Percentiles rank a stretch among this genome's conserved stretches.
Evolutionary conservation across 352 stramenopile genomes (phyloP).

Genomic region (Phytophthora fragariae): DNA sequence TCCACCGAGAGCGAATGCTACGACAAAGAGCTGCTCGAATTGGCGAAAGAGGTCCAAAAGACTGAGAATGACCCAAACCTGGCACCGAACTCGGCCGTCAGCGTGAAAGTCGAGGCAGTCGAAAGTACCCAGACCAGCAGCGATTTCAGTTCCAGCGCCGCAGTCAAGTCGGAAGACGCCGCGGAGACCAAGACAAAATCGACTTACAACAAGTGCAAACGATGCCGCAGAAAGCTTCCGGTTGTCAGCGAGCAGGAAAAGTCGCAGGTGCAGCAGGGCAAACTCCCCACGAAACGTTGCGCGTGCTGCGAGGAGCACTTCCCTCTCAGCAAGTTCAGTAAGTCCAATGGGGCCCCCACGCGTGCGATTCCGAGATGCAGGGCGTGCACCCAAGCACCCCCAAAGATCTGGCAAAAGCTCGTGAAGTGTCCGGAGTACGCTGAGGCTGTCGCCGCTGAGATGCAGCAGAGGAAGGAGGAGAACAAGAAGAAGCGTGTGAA

Average conservation of each 20-base stretch:
- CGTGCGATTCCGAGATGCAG: conserved; percentile 25
- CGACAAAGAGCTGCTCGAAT: conserved; percentile 20
- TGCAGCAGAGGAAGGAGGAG: conserved; percentile 1
- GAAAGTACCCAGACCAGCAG: not conserved
- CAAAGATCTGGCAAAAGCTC: not conserved
- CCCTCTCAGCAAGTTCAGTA: conserved; percentile 14
- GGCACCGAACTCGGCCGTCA: not conserved
- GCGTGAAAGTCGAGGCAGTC: conserved; percentile 10
- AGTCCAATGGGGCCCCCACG: not conserved
- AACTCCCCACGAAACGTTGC: conserved; percentile 13
- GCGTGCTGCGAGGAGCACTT: conserved; percentile 14
- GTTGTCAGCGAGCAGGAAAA: conserved; percentile 11
- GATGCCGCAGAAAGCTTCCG: conserved; percentile 19
- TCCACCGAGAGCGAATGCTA: conserved; percentile 45
- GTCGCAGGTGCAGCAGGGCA: conserved; percentile 1
- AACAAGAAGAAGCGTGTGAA: not conserved
- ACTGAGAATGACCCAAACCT: not conserved
- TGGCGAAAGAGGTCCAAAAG: not conserved
- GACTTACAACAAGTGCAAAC: conserved; percentile 14
- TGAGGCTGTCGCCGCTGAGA: conserved; percentile 11
- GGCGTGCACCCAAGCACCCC: conserved; percentile 17
- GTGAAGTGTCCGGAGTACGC: conserved; percentile 3
- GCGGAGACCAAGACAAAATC: not conserved
- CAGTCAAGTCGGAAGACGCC: not conserved
- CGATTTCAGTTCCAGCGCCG: not conserved